Evolutionary conservation across 78 protist species (phyloP).

Genomic region (Tieghemostelium lacteum): DNA sequence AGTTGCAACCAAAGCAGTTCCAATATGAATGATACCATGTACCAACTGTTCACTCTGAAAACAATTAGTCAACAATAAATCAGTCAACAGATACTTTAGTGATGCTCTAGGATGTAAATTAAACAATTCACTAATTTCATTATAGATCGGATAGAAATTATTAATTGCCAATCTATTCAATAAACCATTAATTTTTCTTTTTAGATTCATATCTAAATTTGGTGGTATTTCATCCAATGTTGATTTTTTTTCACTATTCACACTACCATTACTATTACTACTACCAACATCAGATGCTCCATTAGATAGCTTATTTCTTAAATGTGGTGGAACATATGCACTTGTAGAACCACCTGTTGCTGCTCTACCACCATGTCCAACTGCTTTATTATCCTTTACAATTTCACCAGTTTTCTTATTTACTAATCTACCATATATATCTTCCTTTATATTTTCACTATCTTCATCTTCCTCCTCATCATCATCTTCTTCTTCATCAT

Average conservation of each 20-base stretch:
- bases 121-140: slow-evolving; percentile 38
- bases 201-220: slow-evolving; percentile 28
- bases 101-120: slow-evolving; percentile 57
- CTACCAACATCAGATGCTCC: not conserved
- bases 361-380: slow-evolving; percentile 28
- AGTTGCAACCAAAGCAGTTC: slow-evolving; percentile 34
- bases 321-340: slow-evolving; percentile 71
- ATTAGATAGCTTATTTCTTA: not conserved
- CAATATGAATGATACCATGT: slow-evolving; percentile 54
- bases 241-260: not conserved
- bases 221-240: not conserved
- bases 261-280: not conserved
- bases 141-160: slow-evolving; percentile 38
- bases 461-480: not conserved
- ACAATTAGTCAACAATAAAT: slow-evolving; percentile 33
- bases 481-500: slow-evolving; percentile 15
- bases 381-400: slow-evolving; percentile 60
- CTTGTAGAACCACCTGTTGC: slow-evolving; percentile 18
- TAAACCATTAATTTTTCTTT: slow-evolving; percentile 50
- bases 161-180: slow-evolving; percentile 61
- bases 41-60: slow-evolving; percentile 29
- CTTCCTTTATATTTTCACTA: slow-evolving; percentile 34
- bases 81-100: slow-evolving; percentile 27
- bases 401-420: slow-evolving; percentile 65
- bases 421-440: slow-evolving; percentile 72